Evolutionary conservation across 495 filamentous ascomycete genomes (phyloP), one percentile per base, ranked within the genome.

Genomic region (Podospora appendiculata): DNA sequence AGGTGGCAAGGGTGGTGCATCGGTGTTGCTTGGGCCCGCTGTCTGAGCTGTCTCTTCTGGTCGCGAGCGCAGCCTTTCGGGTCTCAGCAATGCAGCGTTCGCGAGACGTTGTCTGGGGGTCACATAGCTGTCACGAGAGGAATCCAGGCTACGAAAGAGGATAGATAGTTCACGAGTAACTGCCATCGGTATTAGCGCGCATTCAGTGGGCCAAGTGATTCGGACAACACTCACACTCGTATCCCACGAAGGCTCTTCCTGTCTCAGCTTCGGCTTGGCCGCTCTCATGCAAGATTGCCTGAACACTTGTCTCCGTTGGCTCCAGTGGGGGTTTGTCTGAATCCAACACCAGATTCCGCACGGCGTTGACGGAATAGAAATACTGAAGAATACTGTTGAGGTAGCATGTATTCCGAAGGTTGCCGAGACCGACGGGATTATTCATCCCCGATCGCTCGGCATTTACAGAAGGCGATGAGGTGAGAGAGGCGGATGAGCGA

Each of bases 401-500:
- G 59, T 99, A 99, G 67, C 93, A 99, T 1, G 93, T 99, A 57
- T 96, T 96, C 41, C 92, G 90, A 55, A 96, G 92, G 56, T 97
- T 99, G 41, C 82, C 79, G 11, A 97, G 75, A 0, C 93, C 93
- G 47, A 92, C 85, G 8, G 91, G 90, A 72, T 83, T 83, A 12
- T 81, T 72, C 40, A 51, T 39, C 33, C 58, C 25, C 2, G 25
- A 25, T 25, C 25, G 2, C 2, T 25, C 25, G 25, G 25, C 25
- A 2, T 2, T 25, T 25, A 25, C 25, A 25, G 25, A 25, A 5
- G 2, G 2, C 25, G 25, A 25, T 5, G 25, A 25, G 5, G 5
- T 5, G 25, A 25, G 25, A 25, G 25, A 25, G 12, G 41, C 40
- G 8, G 33, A 32, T 25, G 53, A 48, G 1, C 50, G 53, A 14